Conservation (phyloP, 257 asterid species). For the Solanum dulcamara region DNA sequence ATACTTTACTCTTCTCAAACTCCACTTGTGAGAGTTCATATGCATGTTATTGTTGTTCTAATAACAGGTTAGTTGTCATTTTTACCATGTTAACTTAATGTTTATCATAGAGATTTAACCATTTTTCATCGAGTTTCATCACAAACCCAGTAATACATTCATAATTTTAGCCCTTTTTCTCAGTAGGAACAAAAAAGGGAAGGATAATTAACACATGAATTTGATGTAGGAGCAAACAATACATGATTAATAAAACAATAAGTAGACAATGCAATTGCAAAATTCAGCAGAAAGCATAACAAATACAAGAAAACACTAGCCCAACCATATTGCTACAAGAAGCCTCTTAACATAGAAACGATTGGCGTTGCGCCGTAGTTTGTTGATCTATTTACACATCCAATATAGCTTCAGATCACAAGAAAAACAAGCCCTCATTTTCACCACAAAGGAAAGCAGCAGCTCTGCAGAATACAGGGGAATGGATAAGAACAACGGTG, state of each 20-base stretch:
- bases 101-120: neutral
- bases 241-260: neutral
- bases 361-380: neutral
- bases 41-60: neutral
- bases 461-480: neutral
- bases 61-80: neutral
- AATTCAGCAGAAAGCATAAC: neutral
- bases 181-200: neutral
- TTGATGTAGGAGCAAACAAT: neutral
- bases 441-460: slow-evolving; percentile 16
- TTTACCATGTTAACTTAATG: neutral
- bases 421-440: neutral
- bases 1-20: too few relatives aligned
- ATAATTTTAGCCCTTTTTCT: neutral
- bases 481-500: neutral
- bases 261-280: neutral
- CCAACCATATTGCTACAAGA: neutral
- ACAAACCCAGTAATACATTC: neutral
- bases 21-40: neutral
- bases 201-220: neutral
- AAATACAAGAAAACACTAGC: neutral
- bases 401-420: neutral
- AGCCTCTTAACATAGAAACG: neutral
- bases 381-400: slow-evolving; percentile 9
- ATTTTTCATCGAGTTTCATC: neutral